Evolutionary conservation across 2,329 filamentous ascomycete species (phyloP).

Genomic region (Biscogniauxia marginata): DNA sequence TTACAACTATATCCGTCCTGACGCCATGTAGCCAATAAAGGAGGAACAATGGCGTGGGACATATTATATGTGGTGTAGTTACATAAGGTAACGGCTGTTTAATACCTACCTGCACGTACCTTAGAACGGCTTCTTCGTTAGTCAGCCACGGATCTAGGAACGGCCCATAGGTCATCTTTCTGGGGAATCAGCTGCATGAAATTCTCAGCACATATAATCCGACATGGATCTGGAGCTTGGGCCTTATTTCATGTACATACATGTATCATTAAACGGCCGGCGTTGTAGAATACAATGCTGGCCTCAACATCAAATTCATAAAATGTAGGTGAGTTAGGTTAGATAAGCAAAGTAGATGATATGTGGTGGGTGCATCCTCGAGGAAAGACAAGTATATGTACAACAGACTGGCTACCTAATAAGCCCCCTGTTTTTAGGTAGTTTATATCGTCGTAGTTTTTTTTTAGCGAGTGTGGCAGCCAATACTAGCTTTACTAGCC

Average conservation of each 20-base stretch:
- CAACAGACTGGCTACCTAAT: slow-evolving; percentile 1
- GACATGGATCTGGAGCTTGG: not conserved
- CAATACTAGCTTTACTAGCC: no score
- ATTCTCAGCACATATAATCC: not conserved
- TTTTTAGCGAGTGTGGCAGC: slow-evolving; percentile 33
- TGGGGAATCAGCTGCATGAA: not conserved
- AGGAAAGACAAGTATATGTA: not conserved
- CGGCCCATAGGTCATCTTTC: not conserved
- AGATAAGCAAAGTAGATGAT: not conserved
- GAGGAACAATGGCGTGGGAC: not conserved
- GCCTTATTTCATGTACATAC: not conserved
- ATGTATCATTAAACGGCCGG: not conserved
- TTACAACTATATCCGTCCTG: not conserved
- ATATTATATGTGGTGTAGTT: no score
- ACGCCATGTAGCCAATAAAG: not conserved
- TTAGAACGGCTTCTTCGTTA: not conserved
- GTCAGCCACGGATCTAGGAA: not conserved
- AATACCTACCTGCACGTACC: not conserved
- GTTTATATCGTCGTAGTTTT: slow-evolving; percentile 10
- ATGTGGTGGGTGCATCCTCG: not conserved
- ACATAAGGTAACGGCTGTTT: not conserved
- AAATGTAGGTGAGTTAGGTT: no score
- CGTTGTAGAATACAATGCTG: not conserved
- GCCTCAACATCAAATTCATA: not conserved
- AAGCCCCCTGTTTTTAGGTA: not conserved